Base-by-base conservation (phyloP, 371 early-diverging fungal genomes). In the Mortierella sp. region DNA sequence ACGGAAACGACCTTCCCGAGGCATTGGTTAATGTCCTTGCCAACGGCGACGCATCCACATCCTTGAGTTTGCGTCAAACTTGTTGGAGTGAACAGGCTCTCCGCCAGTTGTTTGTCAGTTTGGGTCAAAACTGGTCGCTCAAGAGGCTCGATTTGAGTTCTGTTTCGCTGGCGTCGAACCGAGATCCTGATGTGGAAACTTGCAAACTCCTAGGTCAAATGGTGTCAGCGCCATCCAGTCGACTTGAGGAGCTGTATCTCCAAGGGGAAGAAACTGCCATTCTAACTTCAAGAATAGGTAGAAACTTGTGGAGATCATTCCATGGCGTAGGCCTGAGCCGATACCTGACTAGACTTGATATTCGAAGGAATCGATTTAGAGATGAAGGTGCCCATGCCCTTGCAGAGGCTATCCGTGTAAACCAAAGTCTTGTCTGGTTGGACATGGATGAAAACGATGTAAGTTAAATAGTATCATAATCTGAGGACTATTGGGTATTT, bases 391-490 rank as follows among this genome's bases (percentile, higher is more conserved):
- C 73, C 3, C 65, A 62, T 51, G 73, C 78, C 3, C 62, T 78
- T n/a, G 72, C 78, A 35, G 72, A 72, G 37, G 73, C 78, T 12
- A 68, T 78, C 32, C 72, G 78, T 13, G 63, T 62, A n/a, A 78
- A 78, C 34, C 72, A 72, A 57, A 72, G 78, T 32, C 61, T 78
- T 19, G 13, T 28, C 17, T 78, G 78, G 78, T 34, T 78, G 42
- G 66, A 68, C 45, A 72, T 78, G 78, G 73, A 78, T 35, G 78
- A 78, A 31, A 72, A 78, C 45, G 78, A 78, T 35, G 78, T 71
- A 67, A 64, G 70, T 64, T 9, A 13, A 5, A 34, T 42, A 8
- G 9, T 40, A 23, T 40, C n/a, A n/a, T 40, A n/a, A 29, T 29
- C 26, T 53, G 29, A 49, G 19, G 22, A 1, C 49, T 49, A n/a